Conservation (phyloP, 140 eudicot genomes). For the Ambrosia hybrid region DNA sequence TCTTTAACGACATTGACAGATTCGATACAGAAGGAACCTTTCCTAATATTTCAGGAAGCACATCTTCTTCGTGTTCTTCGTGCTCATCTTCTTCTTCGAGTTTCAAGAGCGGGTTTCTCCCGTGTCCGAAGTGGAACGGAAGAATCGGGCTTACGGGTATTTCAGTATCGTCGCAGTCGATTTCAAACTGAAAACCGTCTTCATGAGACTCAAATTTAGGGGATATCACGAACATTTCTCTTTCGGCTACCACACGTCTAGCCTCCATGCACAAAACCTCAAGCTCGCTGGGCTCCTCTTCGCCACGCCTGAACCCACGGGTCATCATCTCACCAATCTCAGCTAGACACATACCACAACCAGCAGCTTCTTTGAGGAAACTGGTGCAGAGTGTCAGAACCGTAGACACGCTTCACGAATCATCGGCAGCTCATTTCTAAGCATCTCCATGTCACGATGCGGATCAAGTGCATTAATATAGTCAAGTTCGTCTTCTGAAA, state of each 20-base stretch:
- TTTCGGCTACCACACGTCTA: conserved; percentile 57
- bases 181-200: conserved; percentile 61
- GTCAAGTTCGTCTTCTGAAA: conserved; percentile 84
- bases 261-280: conserved; percentile 87
- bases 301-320: conserved; percentile 82
- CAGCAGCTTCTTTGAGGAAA: conserved; percentile 81
- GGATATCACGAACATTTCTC: conserved; percentile 30
- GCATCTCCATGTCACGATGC: conserved; percentile 58
- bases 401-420: conserved; percentile 91
- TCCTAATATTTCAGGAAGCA: conserved; percentile 11
- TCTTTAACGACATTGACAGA: conserved; percentile 58
- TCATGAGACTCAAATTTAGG: conserved; percentile 46
- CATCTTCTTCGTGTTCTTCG: conserved; percentile 26
- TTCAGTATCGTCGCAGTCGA: conserved; percentile 64
- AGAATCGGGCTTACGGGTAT: conserved; percentile 24
- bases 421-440: conserved; percentile 81
- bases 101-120: conserved; percentile 61
- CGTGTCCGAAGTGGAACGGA: conserved; percentile 42
- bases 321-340: conserved; percentile 98
- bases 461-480: conserved; percentile 76
- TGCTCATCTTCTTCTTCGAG: conserved; percentile 67
- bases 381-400: conserved; percentile 64
- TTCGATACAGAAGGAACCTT: conserved; percentile 39
- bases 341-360: conserved; percentile 68
- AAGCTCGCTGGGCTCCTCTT: conserved; percentile 94